Base-by-base conservation (phyloP, 2,329 filamentous ascomycete genomes). In the Trichophaea hybrida region DNA sequence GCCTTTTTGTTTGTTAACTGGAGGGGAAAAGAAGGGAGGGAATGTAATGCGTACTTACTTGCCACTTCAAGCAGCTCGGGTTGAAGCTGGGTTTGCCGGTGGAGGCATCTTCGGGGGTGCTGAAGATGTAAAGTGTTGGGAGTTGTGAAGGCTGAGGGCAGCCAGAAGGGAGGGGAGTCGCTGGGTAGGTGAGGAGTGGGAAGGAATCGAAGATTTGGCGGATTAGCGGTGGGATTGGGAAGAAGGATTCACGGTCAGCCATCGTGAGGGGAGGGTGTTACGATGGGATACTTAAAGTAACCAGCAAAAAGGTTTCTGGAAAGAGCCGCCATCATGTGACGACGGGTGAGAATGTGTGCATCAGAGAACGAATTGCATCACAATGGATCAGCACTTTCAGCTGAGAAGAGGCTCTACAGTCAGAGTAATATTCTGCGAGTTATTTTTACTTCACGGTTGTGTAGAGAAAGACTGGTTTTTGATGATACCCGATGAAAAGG, bases 41-140 rank as follows among this genome's bases (percentile, higher is more conserved):
- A 4, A 17, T 8, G 48, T 24, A 51, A 12, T n/a, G 10, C 13
- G 52, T 12, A 67, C 81, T 66, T 68, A 91, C 88, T 86, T 97
- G 93, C 89, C 89, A 97, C 76, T 91, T 95, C 69, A 97, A 76
- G 75, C 93, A 98, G 60, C 83, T 82, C 8, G 93, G 93, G 71
- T 97, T 97, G 74, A 85, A 94, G 65, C 88, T 94, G 32, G 89
- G 86, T 34, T 76, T 74, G 4, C 82, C 82, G 43, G 70, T 70
- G 59, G 72, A 71, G 37, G 82, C 85, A 68, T 81, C 84, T n/a
- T 78, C 74, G 1, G 80, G 75, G 12, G 78, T 80, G 61, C 81
- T 79, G 73, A 96, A 97, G 59, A 95, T 77, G 71, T 89, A 89
- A 6, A 98, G 76, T 7, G 80, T 77, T 63, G 80, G 78, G 68